These are phyloP conservation scores for Gossypium australe DNA, from an alignment of 345 rosid genomes.

Conservation along the genomic window DNA sequence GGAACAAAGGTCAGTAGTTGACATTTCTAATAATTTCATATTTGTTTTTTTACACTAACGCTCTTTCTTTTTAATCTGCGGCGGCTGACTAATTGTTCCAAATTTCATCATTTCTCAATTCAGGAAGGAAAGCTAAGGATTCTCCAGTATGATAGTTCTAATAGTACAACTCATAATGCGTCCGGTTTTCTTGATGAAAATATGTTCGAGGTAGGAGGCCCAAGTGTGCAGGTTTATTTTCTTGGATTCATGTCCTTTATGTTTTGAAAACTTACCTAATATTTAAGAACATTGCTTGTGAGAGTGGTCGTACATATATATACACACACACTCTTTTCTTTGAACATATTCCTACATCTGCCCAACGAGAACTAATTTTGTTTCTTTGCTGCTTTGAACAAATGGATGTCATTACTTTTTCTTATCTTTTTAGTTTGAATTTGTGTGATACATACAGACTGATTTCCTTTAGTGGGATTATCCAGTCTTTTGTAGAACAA, in stretches of 20 bases:
- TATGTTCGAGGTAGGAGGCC: conserved; percentile 33
- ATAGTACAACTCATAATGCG: conserved; percentile 19
- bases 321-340: not conserved
- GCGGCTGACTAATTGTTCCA: not conserved
- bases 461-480: not conserved
- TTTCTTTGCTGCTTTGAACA: not conserved
- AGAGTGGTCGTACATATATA: no score
- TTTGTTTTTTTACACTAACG: not conserved
- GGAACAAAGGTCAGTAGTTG: conserved; percentile 63
- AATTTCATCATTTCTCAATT: conserved; percentile 16
- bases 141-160: conserved; percentile 50
- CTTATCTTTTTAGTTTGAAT: not conserved
- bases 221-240: not conserved
- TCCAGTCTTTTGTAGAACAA: not conserved
- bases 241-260: not conserved
- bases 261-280: not conserved
- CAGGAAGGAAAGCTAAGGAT: conserved; percentile 88
- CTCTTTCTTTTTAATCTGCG: not conserved
- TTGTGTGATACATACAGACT: not conserved
- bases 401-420: not conserved
- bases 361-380: not conserved
- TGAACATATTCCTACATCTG: not conserved
- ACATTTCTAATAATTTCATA: not conserved
- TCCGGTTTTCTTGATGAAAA: conserved; percentile 36
- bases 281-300: not conserved